phyloP scores from a whole-genome alignment of 345 rosid genomes.

The Turritis glabra region DNA sequence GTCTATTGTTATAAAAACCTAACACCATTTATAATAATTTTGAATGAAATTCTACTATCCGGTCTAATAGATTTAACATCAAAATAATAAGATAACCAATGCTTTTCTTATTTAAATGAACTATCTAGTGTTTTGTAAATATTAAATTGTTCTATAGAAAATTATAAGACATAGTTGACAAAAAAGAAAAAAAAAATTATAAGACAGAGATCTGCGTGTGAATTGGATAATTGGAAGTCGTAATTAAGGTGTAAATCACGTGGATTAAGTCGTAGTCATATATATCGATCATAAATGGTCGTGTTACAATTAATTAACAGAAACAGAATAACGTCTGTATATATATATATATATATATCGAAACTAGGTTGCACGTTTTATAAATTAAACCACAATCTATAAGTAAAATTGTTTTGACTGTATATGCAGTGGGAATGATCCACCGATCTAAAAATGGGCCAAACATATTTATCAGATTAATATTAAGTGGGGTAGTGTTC shows the following conservation, averaged over 20 bases:
- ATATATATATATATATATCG: not conserved
- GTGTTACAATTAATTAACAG: constrained; percentile 16
- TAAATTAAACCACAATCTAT: not conserved
- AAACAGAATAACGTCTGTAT: not conserved
- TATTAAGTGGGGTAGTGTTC: not conserved
- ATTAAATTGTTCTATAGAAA: not conserved
- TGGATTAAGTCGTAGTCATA: constrained; percentile 24
- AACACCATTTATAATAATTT: not conserved
- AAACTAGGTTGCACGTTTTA: constrained; percentile 18
- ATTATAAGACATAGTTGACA: too few species aligned
- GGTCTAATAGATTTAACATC: too few species aligned
- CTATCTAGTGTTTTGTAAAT: not conserved
- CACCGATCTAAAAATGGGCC: not conserved
- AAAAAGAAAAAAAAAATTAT: too few species aligned
- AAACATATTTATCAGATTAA: constrained; percentile 6
- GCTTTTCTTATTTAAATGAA: too few species aligned
- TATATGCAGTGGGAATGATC: not conserved
- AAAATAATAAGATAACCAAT: not conserved
- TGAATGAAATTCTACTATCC: too few species aligned
- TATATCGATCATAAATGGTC: constrained; percentile 17
- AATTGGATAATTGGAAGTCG: constrained; percentile 14
- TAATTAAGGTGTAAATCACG: constrained; percentile 31
- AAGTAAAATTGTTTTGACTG: not conserved
- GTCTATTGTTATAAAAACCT: not conserved
- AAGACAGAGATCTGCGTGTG: not conserved